Evolutionary conservation across 257 asterid species (phyloP), one percentile per base, ranked within the genome.

Genomic region (Plantago major): DNA sequence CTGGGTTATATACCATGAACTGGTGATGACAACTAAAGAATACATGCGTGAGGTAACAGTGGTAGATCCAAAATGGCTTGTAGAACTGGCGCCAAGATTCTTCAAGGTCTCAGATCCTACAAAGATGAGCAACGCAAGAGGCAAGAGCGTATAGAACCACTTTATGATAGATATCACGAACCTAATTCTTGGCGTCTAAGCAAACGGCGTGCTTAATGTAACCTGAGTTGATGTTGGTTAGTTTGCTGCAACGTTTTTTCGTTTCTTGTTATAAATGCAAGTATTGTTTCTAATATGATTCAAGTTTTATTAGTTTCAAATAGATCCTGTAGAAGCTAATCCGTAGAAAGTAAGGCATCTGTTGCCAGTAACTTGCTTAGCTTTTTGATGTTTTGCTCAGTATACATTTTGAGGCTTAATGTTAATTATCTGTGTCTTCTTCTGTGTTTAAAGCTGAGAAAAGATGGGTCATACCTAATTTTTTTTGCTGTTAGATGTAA

Each of bases 141-240:
- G 69, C 96, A 88, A 71, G 98, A 91, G 69, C 90, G 96, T 7
- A 81, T 91, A 74, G 96, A 88, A 62, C 98, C 98, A 22, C 94
- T 88, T 26, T 88, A 88, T 46, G 96, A 91, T 69, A 76, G 96
- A 81, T 88, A 91, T 64, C 91, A 88, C 1, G 98, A 91, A 66
- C 98, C 96, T 16, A 91, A 91, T 68, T 85, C 96, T 11, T 91
- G 98, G 98, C 91, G 96, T 65, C 78, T 91, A 65, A 91, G 96
- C 85, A 91, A 84, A 76, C 77, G 98, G 75, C 91, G 95, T 55
- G 98, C 96, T 53, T 87, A 74, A 64, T 42, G 56, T 68, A 71
- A 55, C 62, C 67, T 63, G 40, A 18, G 5, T 49, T 64, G 28
- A 55, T 63, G 44, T 52, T 62, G 73, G 73, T 66, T 56, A 55